Conservation (phyloP, 495 filamentous ascomycete species). For the Penicillium egyptiacum region DNA sequence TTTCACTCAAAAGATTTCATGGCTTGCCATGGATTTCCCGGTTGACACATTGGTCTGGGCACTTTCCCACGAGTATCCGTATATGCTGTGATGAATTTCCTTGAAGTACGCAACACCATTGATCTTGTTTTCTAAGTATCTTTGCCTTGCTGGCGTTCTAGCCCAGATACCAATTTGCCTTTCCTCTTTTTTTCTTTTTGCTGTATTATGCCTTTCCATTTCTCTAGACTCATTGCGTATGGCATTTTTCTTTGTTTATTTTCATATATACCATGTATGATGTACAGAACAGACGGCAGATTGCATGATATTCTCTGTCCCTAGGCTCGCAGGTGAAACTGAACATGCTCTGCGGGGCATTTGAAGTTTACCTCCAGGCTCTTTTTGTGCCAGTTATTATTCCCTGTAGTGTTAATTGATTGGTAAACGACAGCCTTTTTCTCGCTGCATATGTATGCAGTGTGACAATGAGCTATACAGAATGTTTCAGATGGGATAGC, state of each 20-base stretch:
- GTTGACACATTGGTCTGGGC: constrained; percentile 25
- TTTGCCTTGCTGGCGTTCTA: constrained; percentile 30
- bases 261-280: constrained; percentile 12
- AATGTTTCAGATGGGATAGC: background rate
- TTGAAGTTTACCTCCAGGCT: background rate
- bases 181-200: constrained; percentile 17
- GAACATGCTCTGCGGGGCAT: background rate
- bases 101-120: constrained; percentile 22
- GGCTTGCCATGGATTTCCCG: constrained; percentile 20
- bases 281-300: background rate
- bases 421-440: background rate
- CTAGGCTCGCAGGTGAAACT: background rate
- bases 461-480: background rate
- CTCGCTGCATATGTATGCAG: background rate
- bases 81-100: constrained; percentile 30
- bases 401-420: background rate
- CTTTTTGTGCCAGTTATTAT: background rate
- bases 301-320: background rate
- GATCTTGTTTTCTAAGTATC: constrained; percentile 16
- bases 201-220: constrained; percentile 11
- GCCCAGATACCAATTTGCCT: constrained; percentile 37
- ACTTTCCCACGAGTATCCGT: constrained; percentile 27
- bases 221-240: constrained; percentile 7
- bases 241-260: background rate
- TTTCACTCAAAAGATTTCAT: constrained; percentile 19